These are phyloP conservation scores for Cordyceps fumosorosea DNA, from an alignment of 2,329 filamentous ascomycete genomes.

Conservation along the genomic window DNA sequence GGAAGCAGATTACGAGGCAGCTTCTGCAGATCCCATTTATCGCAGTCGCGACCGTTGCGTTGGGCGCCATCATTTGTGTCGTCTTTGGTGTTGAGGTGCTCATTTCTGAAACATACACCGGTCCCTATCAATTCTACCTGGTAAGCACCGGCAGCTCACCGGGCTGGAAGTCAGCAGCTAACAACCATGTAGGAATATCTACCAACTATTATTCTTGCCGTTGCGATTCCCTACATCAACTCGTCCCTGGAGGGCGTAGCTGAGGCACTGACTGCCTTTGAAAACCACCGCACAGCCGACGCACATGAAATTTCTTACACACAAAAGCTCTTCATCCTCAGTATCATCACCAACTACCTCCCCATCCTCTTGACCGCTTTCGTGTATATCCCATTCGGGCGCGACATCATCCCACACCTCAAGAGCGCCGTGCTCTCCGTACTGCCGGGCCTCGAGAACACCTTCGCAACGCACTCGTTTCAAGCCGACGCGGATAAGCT, in stretches of 20 bases:
- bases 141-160: slow-evolving; percentile 31
- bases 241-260: slow-evolving; percentile 57
- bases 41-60: slow-evolving; percentile 46
- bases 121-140: slow-evolving; percentile 59
- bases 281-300: slow-evolving; percentile 69
- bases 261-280: slow-evolving; percentile 57
- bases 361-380: slow-evolving; percentile 72
- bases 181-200: slow-evolving; percentile 53
- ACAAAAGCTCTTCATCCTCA: slow-evolving; percentile 69
- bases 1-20: slow-evolving; percentile 59
- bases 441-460: slow-evolving; percentile 31
- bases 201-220: slow-evolving; percentile 63
- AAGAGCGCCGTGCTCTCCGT: slow-evolving; percentile 52
- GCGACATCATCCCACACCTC: slow-evolving; percentile 59
- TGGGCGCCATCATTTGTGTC: slow-evolving; percentile 60
- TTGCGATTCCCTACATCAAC: slow-evolving; percentile 58
- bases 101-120: slow-evolving; percentile 67
- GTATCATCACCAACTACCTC: slow-evolving; percentile 75
- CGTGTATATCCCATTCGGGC: slow-evolving; percentile 70
- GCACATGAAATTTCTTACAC: slow-evolving; percentile 63
- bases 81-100: slow-evolving; percentile 71
- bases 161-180: not conserved
- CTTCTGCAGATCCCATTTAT: slow-evolving; percentile 65
- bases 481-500: slow-evolving; percentile 59
- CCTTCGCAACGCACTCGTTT: slow-evolving; percentile 52